Base-by-base conservation (phyloP, 352 stramenopile species). In the Phytophthora litchii region DNA sequence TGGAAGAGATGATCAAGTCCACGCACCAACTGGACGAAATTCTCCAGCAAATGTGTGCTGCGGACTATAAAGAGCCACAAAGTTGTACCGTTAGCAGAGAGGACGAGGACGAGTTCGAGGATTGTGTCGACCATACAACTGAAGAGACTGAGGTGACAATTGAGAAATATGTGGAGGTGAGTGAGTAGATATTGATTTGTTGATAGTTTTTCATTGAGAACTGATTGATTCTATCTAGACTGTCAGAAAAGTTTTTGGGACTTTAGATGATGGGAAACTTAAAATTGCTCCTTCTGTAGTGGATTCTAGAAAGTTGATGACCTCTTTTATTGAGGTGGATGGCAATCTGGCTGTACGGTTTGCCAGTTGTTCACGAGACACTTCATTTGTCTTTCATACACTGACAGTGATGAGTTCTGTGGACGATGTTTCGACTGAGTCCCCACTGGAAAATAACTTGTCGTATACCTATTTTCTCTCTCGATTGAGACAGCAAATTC, bases 11-110 rank as follows among this genome's bases (percentile, higher is more conserved):
- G 66, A 56, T 71, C 35, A 43, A 62, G 25, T 60, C 40, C 19
- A 71, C 66, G 27, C 44, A 61, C 35, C 45, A 66, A 3, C 59
- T 88, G 23, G 78, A 89, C 41, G 64, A 55, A n/a, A 83, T 89
- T 34, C 64, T 89, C 3, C 68, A 88, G 51, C 42, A 48, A 7
- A 37, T 86, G 44, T 83, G 76, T 36, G 53, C 61, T 4, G 60
- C 36, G 21, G 48, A 41, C 17, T 34, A 19, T 40, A 0, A 14
- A 10, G 23, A 12, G 50, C 0, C 49, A 19, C 41, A 38, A 5
- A 5, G 23, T 27, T 34, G 3, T 3, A 34, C 3, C 25, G 25
- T 3, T 3, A 31, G 25, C 25, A 8, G 25, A 25, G 7, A 46
- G 11, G 4, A 27, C 12, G 29, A 43, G 16, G 47, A 37, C 17